phyloP scores from a whole-genome alignment of 306 rosid genomes.

The Quercus robur region DNA sequence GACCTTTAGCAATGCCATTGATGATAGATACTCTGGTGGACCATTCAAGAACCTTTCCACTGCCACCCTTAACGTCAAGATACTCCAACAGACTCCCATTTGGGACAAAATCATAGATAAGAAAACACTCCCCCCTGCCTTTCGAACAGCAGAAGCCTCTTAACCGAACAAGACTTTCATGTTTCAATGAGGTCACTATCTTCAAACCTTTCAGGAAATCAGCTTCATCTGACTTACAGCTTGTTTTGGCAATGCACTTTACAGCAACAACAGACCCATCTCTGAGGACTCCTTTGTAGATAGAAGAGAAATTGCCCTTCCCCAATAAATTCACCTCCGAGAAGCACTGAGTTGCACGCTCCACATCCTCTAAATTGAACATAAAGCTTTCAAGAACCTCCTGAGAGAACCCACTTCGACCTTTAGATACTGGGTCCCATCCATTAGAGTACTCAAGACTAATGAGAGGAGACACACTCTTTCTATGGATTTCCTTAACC shows the following conservation, averaged over 20 bases:
- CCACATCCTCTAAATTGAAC: constrained; percentile 50
- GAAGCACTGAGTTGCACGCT: constrained; percentile 55
- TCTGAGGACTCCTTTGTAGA: constrained; percentile 62
- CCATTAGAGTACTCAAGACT: constrained; percentile 54
- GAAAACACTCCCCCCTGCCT: constrained; percentile 78
- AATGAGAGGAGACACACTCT: constrained; percentile 42
- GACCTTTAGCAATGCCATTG: constrained; percentile 80
- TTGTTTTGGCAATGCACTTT: constrained; percentile 71
- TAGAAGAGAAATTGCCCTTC: constrained; percentile 52
- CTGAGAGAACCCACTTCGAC: constrained; percentile 40
- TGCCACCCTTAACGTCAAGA: constrained; percentile 50
- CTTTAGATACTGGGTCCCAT: constrained; percentile 54
- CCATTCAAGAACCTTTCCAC: constrained; percentile 61
- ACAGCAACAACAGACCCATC: constrained; percentile 70
- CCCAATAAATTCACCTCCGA: constrained; percentile 51
- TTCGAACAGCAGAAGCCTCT: constrained; percentile 93
- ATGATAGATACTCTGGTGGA: constrained; percentile 73
- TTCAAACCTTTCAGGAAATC: constrained; percentile 84
- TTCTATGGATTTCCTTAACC: constrained; percentile 34
- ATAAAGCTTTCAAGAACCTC: constrained; percentile 46
- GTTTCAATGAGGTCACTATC: constrained; percentile 58
- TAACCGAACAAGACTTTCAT: constrained; percentile 68
- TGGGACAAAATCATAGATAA: constrained; percentile 58
- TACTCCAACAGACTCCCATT: constrained; percentile 62
- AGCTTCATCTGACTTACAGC: constrained; percentile 77